Percentiles rank a stretch among this genome's conserved stretches.
Conservation (phyloP, 1,284 basidiomycete species). For the Irpex rosettiformis region DNA sequence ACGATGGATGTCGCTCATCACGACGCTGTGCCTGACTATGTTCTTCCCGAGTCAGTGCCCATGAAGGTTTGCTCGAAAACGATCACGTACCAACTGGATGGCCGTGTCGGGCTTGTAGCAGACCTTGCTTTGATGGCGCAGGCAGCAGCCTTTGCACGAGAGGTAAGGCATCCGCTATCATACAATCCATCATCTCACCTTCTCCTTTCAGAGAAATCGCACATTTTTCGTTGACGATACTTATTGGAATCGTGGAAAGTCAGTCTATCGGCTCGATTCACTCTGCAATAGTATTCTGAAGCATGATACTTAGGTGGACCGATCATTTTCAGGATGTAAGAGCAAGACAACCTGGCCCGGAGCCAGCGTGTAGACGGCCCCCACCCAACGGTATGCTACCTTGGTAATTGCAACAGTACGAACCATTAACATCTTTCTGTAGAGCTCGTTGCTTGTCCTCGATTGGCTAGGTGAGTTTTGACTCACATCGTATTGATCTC, state of each 20-base stretch:
- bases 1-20: conserved; percentile 47
- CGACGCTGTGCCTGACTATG: conserved; percentile 33
- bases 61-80: conserved; percentile 50
- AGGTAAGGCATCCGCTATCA: conserved; percentile 36
- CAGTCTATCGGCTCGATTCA: conserved; percentile 19
- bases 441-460: conserved; percentile 75
- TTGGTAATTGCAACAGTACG: too few relatives aligned
- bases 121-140: conserved; percentile 67
- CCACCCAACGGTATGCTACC: conserved; percentile 50
- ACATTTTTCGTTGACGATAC: conserved; percentile 37
- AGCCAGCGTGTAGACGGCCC: conserved; percentile 59
- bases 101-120: conserved; percentile 56
- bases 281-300: background rate
- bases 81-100: conserved; percentile 69
- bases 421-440: background rate
- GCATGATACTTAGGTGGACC: conserved; percentile 48
- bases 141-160: conserved; percentile 57
- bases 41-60: conserved; percentile 28
- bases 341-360: conserved; percentile 56
- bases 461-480: conserved; percentile 52
- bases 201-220: conserved; percentile 24
- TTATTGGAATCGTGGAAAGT: conserved; percentile 71
- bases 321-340: conserved; percentile 61
- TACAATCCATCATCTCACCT: conserved; percentile 2
- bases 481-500: background rate